phyloP scores from a whole-genome alignment of 2,329 filamentous ascomycete genomes.

The Fusarium miscanthi region DNA sequence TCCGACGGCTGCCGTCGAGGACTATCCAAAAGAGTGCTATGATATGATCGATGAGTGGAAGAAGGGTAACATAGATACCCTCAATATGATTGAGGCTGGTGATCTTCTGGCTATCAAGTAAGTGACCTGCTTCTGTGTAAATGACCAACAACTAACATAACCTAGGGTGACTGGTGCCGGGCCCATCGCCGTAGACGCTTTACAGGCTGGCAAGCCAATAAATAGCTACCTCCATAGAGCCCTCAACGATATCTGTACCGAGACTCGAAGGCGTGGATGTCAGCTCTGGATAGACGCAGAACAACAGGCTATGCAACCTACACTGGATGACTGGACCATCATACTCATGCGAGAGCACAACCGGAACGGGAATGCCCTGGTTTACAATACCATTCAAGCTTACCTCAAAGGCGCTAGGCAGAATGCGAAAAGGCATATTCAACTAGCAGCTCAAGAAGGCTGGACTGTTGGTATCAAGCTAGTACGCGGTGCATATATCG shows the following conservation, averaged over 20 bases:
- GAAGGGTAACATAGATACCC: conserved; percentile 62
- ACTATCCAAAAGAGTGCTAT: conserved; percentile 30
- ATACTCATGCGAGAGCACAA: conserved; percentile 54
- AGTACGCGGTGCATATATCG: conserved; percentile 67
- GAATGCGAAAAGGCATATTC: conserved; percentile 59
- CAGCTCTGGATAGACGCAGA: conserved; percentile 60
- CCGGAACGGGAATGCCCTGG: conserved; percentile 45
- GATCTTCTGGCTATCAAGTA: conserved; percentile 71
- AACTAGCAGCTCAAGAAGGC: conserved; percentile 56
- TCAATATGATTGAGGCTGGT: conserved; percentile 60
- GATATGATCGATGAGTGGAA: conserved; percentile 58
- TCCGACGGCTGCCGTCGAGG: neutral
- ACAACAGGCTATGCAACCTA: conserved; percentile 56
- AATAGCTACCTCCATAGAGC: conserved; percentile 54
- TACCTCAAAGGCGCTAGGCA: conserved; percentile 62
- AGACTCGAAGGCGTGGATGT: conserved; percentile 50
- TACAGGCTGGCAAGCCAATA: conserved; percentile 49
- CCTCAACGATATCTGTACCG: conserved; percentile 53
- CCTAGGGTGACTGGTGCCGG: conserved; percentile 57
- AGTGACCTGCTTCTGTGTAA: neutral
- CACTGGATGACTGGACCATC: conserved; percentile 49
- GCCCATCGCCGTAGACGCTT: conserved; percentile 51
- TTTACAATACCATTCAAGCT: conserved; percentile 66
- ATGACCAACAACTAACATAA: neutral
- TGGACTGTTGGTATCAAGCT: conserved; percentile 67